phyloP scores from a whole-genome alignment of 257 asterid genomes.

The Rehmannia glutinosa region DNA sequence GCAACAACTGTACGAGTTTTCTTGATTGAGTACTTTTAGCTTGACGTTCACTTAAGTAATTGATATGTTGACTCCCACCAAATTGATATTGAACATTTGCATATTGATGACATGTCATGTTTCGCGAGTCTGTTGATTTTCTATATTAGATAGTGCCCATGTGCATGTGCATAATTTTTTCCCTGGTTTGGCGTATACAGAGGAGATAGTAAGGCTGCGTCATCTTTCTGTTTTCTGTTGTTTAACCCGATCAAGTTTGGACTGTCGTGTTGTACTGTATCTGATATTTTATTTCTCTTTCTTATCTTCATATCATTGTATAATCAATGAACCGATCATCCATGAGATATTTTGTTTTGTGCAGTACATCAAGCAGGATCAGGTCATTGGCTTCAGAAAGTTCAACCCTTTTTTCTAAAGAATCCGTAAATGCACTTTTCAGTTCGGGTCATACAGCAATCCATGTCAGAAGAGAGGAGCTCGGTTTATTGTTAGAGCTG shows the following conservation, averaged over 20 bases:
- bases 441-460: conserved; percentile 35
- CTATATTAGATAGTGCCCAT: background rate
- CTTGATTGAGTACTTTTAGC: background rate
- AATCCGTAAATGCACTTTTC: conserved; percentile 52
- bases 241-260: background rate
- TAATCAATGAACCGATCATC: background rate
- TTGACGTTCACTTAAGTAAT: background rate
- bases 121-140: background rate
- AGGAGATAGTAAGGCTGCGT: too few relatives aligned
- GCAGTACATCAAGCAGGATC: conserved; percentile 60
- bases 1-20: background rate
- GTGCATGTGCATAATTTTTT: too few relatives aligned
- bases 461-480: conserved; percentile 52
- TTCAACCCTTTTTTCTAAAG: conserved; percentile 57
- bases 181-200: too few relatives aligned
- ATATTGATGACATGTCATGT: background rate
- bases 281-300: background rate
- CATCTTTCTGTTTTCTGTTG: background rate
- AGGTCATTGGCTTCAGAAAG: conserved; percentile 57
- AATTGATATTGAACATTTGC: background rate
- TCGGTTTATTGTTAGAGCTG: conserved; percentile 80
- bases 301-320: background rate
- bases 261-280: too few relatives aligned
- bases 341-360: conserved; percentile 16
- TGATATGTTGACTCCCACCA: background rate